Evolutionary conservation across 2,329 filamentous ascomycete species (phyloP).

Genomic region (Talaromyces marneffei): DNA sequence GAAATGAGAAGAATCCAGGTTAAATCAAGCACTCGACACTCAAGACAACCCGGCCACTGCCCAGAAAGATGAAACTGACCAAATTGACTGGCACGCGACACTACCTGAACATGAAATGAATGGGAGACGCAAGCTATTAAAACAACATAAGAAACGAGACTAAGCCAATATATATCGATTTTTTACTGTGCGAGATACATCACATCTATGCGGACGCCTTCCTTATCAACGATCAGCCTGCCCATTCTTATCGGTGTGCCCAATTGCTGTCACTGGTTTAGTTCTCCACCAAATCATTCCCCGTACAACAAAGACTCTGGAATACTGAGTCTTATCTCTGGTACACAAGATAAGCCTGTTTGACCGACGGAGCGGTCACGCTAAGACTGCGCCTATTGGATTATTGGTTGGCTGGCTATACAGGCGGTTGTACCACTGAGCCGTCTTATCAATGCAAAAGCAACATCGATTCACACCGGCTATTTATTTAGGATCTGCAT

Average conservation of each 20-base stretch:
- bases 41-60: background rate
- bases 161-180: background rate
- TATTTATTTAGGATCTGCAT: background rate
- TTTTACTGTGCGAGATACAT: background rate
- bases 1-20: background rate
- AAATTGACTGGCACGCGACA: background rate
- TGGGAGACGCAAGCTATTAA: background rate
- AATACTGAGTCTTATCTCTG: background rate
- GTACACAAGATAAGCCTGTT: background rate
- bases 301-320: background rate
- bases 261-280: background rate
- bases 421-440: background rate
- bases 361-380: background rate
- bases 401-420: background rate
- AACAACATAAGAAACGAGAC: background rate
- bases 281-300: background rate
- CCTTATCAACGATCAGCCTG: background rate
- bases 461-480: background rate
- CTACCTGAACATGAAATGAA: background rate
- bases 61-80: background rate
- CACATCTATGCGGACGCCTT: background rate
- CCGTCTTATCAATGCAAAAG: no score
- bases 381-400: background rate
- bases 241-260: background rate
- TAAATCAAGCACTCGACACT: background rate